Base-by-base conservation (phyloP, 352 stramenopile genomes). In the Phytophthora kernoviae region DNA sequence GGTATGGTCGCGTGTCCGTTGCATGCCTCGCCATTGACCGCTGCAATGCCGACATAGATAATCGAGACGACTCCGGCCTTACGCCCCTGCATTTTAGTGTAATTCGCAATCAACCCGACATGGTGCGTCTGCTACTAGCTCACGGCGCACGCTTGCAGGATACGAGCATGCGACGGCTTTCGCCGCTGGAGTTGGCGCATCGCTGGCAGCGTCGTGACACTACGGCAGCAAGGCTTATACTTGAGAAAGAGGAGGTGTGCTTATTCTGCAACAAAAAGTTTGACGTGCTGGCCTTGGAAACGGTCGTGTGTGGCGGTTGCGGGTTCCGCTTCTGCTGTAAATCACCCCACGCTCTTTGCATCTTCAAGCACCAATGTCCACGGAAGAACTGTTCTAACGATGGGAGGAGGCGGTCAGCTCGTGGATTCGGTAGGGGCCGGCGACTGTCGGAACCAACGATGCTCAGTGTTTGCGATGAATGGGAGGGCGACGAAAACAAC, bases 191-290 rank as follows among this genome's bases (percentile, higher is more conserved):
- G 21, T 73, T 86, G 1, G 71, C 80, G 15, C 49, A 79, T 40
- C 62, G 79, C 55, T 94, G 87, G 84, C 78, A 73, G 40, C 85
- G 82, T 21, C 49, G 70, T n/a, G 83, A 93, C 56, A 90, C 86
- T 3, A 78, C 71, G 1, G 87, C 87, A 0, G 81, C 68, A 34
- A 73, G 68, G 12, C 66, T 89, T 42, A 79, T 96, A 21, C 64
- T 96, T 21, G 75, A 88, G 33, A 71, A 68, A 27, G 73, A 87
- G 27, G 77, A 90, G n/a, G 58, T 94, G 12, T 96, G 87, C 54
- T 59, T 96, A 41, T 91, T 77, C 50, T 96, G 87, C 73, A 94
- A 94, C 62, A 56, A 65, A 10, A 81, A 79, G 43, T 88, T 93
- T 33, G 81, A 91, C 42, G 65, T 75, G 50, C 68, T 92, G 24